A percentile compares a stretch with the other conserved stretches of the same genome.
Conservation (phyloP, 2,329 filamentous ascomycete genomes). For the Alternaria sp. region DNA sequence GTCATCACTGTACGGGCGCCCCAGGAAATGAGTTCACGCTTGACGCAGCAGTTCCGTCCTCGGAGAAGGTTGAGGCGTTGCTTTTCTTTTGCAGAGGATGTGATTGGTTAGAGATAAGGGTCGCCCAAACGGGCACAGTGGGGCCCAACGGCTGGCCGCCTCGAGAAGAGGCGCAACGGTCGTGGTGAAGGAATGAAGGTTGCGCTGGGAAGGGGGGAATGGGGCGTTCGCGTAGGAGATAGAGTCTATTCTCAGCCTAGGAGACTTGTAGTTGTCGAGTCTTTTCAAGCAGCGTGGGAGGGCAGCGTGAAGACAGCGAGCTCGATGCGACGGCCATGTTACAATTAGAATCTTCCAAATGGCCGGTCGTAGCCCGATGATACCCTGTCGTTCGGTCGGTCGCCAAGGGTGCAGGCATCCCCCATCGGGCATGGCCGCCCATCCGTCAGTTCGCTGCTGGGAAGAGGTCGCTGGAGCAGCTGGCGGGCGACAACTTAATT, state of each 20-base stretch:
- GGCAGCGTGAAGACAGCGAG: not conserved
- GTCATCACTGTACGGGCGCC: slow-evolving; percentile 1
- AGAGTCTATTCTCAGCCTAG: not conserved
- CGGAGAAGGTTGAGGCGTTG: slow-evolving; percentile 12
- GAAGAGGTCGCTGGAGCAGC: slow-evolving; percentile 18
- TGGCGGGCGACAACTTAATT: slow-evolving; percentile 17
- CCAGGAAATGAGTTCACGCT: slow-evolving; percentile 9
- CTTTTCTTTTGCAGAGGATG: not conserved
- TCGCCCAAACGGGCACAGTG: slow-evolving; percentile 14
- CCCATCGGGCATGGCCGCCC: slow-evolving; percentile 10
- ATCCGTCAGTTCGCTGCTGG: slow-evolving; percentile 16
- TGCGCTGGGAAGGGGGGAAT: not conserved
- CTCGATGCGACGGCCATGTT: not conserved
- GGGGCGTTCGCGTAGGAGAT: slow-evolving; percentile 2
- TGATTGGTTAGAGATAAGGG: slow-evolving; percentile 41
- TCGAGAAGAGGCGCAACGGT: not conserved
- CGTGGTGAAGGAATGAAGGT: not conserved
- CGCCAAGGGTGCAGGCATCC: slow-evolving; percentile 15
- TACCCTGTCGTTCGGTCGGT: slow-evolving; percentile 9
- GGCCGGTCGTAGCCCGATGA: slow-evolving; percentile 15
- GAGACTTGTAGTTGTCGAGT: not conserved
- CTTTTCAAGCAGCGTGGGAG: not conserved
- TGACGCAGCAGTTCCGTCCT: slow-evolving; percentile 19
- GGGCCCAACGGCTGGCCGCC: slow-evolving; percentile 16
- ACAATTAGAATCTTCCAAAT: slow-evolving; percentile 9